Conservation (phyloP, 371 early-diverging fungal species). For the Mucor saturninus region DNA sequence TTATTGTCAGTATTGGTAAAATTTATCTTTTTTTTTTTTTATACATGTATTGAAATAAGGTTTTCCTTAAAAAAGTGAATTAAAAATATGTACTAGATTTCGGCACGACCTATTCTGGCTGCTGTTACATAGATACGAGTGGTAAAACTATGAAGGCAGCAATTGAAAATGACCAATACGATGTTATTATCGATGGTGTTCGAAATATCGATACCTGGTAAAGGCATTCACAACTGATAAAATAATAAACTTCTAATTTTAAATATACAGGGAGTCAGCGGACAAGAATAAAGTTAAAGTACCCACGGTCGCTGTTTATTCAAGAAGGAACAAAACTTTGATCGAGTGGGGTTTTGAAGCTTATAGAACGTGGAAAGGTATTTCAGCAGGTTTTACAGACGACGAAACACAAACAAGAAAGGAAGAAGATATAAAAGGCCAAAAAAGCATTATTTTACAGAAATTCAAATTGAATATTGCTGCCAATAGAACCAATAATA, state of each 20-base stretch:
- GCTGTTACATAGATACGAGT: slow-evolving; percentile 2
- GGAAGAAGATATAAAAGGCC: no score
- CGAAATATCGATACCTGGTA: no score
- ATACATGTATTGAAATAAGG: neutral
- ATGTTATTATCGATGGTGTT: no score
- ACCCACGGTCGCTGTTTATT: slow-evolving; percentile 16
- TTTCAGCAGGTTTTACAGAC: neutral
- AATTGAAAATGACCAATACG: neutral
- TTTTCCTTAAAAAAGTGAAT: neutral
- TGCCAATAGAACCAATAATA: neutral
- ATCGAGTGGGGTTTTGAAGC: slow-evolving; percentile 7
- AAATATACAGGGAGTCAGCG: neutral
- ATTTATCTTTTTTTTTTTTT: neutral
- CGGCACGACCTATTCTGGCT: slow-evolving; percentile 21
- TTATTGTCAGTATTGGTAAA: slow-evolving; percentile 13
- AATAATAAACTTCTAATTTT: no score
- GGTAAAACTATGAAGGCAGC: neutral
- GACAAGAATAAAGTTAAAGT: neutral
- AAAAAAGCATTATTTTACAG: neutral
- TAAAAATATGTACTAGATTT: slow-evolving; percentile 9
- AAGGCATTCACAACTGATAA: no score
- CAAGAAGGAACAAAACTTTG: neutral
- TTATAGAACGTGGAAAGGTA: neutral
- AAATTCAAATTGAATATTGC: slow-evolving; percentile 14
- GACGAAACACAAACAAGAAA: neutral